Base-by-base conservation (phyloP, 2,329 filamentous ascomycete species). In the Botrytis paeoniae region DNA sequence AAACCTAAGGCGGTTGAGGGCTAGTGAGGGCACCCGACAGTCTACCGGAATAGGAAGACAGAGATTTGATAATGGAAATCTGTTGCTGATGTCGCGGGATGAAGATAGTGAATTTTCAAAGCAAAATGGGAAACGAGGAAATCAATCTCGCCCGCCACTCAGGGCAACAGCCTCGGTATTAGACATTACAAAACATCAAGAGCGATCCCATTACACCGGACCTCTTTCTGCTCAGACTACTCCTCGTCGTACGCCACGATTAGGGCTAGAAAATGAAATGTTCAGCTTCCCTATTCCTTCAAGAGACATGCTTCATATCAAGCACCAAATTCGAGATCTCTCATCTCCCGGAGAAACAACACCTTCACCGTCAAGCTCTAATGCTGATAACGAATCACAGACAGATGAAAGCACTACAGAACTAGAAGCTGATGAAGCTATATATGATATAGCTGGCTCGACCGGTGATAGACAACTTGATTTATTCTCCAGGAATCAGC, bases 341-440 rank as follows among this genome's bases (percentile, higher is more conserved):
- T 79, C 78, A 0, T 80, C 79, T 8, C 76, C 78, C 14, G 77
- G 77, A n/a, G 79, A 80, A 45, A 80, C 79, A 6, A 74, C 74
- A 6, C 73, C 74, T 25, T 80, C 79, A 2, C 76, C 74, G 12
- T 75, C 73, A 16, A 75, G 72, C 37, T 80, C 78, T 29, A 79
- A 80, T 45, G 79, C 76, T 37, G 78, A 80, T 51, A 70, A 79
- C 29, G 79, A 80, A 72, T 78, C 79, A 9, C 77, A 77, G 57
- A 80, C 79, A 9, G 79, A 80, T 71, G 79, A 78, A 45, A 80
- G 77, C 37, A 78, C 73, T 69, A 75, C 78, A 2, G 79, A 80
- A 63, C 70, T 65, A 5, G 77, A 78, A 18, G 22, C 64, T 4
- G 57, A 6, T 65, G 54, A 20, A 73, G 74, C 29, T 59, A 39